A percentile compares a stretch with the other conserved stretches of the same genome.
phyloP scores from a whole-genome alignment of 2,329 filamentous ascomycete species.

The Ilyonectria robusta region DNA sequence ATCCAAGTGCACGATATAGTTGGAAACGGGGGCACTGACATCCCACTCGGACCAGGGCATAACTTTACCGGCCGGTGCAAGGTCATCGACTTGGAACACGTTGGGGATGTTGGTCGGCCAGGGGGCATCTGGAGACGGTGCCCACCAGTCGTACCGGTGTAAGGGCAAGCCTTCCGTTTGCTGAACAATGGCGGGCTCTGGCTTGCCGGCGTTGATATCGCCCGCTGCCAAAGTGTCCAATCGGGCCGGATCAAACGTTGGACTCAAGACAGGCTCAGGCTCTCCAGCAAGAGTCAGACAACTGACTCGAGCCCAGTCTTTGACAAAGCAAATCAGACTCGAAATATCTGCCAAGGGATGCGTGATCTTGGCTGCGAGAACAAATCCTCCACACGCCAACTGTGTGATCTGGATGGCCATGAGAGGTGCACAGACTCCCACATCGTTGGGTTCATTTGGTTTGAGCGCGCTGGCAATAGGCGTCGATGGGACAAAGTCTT shows the following conservation, averaged over 20 bases:
- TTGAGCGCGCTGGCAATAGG: conserved; percentile 15
- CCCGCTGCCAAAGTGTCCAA: conserved; percentile 38
- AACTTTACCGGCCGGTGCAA: conserved; percentile 19
- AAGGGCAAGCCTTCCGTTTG: conserved; percentile 33
- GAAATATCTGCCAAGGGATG: conserved; percentile 46
- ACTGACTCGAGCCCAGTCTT: conserved; percentile 41
- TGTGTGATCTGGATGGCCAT: conserved; percentile 42
- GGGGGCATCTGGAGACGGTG: conserved; percentile 20
- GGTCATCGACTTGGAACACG: conserved; percentile 19
- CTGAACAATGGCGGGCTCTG: conserved; percentile 25
- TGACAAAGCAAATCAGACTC: conserved; percentile 37
- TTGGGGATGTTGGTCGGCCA: conserved; percentile 28
- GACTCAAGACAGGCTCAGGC: accelerated
- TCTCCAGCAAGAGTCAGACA: background rate
- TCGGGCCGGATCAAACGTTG: conserved; percentile 26
- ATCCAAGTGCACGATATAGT: conserved; percentile 41
- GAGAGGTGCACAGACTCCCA: conserved; percentile 5
- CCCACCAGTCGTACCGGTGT: conserved; percentile 48
- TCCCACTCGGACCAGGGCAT: conserved; percentile 49
- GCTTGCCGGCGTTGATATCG: conserved; percentile 32
- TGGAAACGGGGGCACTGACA: conserved; percentile 34
- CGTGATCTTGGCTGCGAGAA: conserved; percentile 34
- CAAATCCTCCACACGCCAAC: conserved; percentile 41
- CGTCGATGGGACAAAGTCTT: conserved; percentile 22
- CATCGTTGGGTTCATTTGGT: background rate